Evolutionary conservation across 1,284 basidiomycete genomes (phyloP).

Genomic region (Trametes polyzona): DNA sequence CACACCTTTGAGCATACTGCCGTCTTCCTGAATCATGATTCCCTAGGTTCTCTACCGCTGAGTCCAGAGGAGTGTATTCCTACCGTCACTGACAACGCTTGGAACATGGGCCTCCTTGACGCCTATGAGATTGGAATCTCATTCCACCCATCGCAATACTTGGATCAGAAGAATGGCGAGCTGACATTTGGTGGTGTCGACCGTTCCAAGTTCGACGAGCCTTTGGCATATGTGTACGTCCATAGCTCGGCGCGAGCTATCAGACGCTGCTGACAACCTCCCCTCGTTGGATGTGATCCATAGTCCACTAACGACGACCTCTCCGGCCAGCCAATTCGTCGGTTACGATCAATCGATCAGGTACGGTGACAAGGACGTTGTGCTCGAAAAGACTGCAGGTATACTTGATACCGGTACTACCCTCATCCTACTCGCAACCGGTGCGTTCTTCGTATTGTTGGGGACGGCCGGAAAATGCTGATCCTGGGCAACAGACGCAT

Average conservation of each 20-base stretch:
- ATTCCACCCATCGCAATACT: slow-evolving; percentile 44
- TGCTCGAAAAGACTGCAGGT: slow-evolving; percentile 28
- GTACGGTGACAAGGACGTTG: slow-evolving; percentile 28
- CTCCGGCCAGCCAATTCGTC: slow-evolving; percentile 40
- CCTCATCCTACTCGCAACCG: slow-evolving; percentile 41
- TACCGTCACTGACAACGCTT: slow-evolving; percentile 50
- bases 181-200: slow-evolving; percentile 52
- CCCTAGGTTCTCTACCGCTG: slow-evolving; percentile 36
- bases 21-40: neutral
- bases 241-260: neutral
- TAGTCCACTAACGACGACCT: slow-evolving; percentile 33
- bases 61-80: slow-evolving; percentile 40
- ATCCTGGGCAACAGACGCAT: slow-evolving; percentile 44
- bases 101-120: slow-evolving; percentile 29
- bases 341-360: slow-evolving; percentile 32
- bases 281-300: slow-evolving; percentile 38
- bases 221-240: slow-evolving; percentile 49
- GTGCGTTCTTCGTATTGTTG: slow-evolving; percentile 24
- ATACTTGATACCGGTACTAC: slow-evolving; percentile 39
- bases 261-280: neutral
- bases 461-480: too few species aligned
- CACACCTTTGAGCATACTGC: neutral
- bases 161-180: slow-evolving; percentile 31
- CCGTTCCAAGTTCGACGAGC: slow-evolving; percentile 48
- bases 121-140: slow-evolving; percentile 48